A percentile compares a stretch with the other conserved stretches of the same genome.
phyloP scores from a whole-genome alignment of 129 eudicot species.

The Saussurea involucrata region DNA sequence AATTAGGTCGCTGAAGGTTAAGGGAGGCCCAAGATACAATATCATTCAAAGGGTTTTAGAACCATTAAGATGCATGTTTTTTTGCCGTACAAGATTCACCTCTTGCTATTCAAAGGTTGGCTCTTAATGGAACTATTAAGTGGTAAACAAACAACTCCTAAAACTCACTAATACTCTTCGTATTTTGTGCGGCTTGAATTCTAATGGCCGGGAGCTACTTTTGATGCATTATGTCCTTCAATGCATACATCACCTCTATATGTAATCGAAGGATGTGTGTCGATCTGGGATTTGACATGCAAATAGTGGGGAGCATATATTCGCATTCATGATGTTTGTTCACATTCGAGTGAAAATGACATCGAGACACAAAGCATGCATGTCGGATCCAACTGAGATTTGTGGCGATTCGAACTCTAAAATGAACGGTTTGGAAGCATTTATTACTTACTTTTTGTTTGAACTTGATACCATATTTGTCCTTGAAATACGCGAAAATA shows the following conservation, averaged over 20 bases:
- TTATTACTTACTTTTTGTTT: background rate
- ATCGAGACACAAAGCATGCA: background rate
- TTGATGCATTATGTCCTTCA: background rate
- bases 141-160: no score
- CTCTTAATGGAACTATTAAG: no score
- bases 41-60: no score
- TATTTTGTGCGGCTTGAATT: background rate
- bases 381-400: constrained; percentile 21
- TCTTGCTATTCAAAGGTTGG: no score
- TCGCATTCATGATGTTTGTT: constrained; percentile 19
- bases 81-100: no score
- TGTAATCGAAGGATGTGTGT: background rate
- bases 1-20: no score
- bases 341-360: constrained; percentile 12
- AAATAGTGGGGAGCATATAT: constrained; percentile 15
- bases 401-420: constrained; percentile 21
- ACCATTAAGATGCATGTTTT: no score
- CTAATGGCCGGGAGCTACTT: background rate
- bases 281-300: background rate
- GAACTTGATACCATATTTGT: constrained; percentile 14
- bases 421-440: constrained; percentile 4
- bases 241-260: background rate
- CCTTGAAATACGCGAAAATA: background rate
- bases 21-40: no score
- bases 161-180: background rate